Base-by-base conservation (phyloP, 1,139 yeast species). In the Torulaspora globosa region DNA sequence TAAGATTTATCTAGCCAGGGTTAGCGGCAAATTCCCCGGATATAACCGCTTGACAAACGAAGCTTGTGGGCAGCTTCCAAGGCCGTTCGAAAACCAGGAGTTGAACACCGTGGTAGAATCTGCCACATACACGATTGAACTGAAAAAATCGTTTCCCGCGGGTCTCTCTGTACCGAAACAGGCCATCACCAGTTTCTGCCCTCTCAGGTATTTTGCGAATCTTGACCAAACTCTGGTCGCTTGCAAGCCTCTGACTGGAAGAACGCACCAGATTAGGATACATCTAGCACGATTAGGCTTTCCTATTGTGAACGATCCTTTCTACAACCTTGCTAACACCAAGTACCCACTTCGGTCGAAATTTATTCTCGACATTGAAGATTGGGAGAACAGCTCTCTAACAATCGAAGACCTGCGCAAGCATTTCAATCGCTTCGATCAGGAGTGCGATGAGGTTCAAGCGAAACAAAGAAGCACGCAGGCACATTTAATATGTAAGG, bases 261-360 rank as follows among this genome's bases (percentile, higher is more conserved):
- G 84, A 55, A 83, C 85, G 55, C 95, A 85, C 62, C 95, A 85
- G 60, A 83, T 85, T 18, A 70, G 95, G 44, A 82, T 84, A 6
- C 95, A 85, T 66, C 64, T 85, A 26, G 72, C 85, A 21, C 73
- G 79, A 45, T 44, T 83, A 43, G 87, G 88, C 0, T 70, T 63
- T 53, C 92, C 95, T 0, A 86, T 87, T 9, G 74, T 71, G 1
- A 84, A 85, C 54, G 95, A 86, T 60, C 75, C 74, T 8, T 63
- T 81, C 12, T 84, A 84, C 61, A 72, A 72, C 39, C 64, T 69
- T 1, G 46, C 44, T 7, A 51, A 43, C 33, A 54, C 60, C 1
- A 55, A 46, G 40, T 62, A 57, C 28, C 61, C 60, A 2, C 30
- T 41, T 21, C 54, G 65, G 21, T 43, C 63, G 1, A 45, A 53